These are phyloP conservation scores for Phialophora macrospora DNA, from an alignment of 2,329 filamentous ascomycete genomes.

Conservation along the genomic window DNA sequence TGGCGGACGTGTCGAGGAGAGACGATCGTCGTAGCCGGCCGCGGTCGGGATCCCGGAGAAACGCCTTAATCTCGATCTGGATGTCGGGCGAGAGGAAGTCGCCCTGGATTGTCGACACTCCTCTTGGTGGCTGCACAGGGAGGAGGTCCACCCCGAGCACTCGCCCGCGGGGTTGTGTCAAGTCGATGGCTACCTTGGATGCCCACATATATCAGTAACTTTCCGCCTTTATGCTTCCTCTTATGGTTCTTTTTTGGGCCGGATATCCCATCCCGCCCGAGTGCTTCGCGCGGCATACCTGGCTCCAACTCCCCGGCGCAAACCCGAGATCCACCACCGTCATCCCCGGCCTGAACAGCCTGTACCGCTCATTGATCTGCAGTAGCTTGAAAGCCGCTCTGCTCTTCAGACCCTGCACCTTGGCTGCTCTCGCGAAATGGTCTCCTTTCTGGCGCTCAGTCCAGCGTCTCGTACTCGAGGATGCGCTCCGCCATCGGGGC, in stretches of 20 bases:
- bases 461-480: conserved; percentile 59
- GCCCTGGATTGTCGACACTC: conserved; percentile 93
- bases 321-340: conserved; percentile 92
- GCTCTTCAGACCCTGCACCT: conserved; percentile 80
- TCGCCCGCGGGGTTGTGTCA: conserved; percentile 74
- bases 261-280: too few species aligned
- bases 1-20: background rate
- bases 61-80: conserved; percentile 76
- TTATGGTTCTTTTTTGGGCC: too few species aligned
- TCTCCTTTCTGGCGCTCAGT: conserved; percentile 78
- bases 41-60: conserved; percentile 68
- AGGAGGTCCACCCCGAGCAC: conserved; percentile 94
- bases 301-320: conserved; percentile 75
- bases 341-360: conserved; percentile 76
- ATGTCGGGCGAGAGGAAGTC: conserved; percentile 81
- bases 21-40: conserved; percentile 56
- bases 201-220: conserved; percentile 5
- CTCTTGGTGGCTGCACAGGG: conserved; percentile 84
- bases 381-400: conserved; percentile 92
- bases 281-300: conserved; percentile 50
- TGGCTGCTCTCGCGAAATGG: conserved; percentile 73
- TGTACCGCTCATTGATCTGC: conserved; percentile 83
- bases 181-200: conserved; percentile 76
- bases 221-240: background rate
- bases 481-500: conserved; percentile 23